Base-by-base conservation (phyloP, 2,329 filamentous ascomycete species). In the Aspergillus spinulosporus region DNA sequence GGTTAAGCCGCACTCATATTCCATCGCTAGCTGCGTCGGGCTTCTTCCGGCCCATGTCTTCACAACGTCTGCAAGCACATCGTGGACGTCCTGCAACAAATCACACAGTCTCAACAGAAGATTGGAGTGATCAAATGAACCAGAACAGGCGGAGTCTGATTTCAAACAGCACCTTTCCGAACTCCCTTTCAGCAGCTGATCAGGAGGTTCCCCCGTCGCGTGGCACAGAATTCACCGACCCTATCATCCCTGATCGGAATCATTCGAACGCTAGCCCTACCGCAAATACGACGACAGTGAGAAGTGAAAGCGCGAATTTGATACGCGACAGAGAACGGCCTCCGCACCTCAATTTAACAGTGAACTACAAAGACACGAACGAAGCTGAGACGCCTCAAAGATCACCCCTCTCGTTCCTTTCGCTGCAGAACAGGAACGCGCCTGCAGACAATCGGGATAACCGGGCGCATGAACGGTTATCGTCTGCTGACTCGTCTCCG, bases 21-120 rank as follows among this genome's bases (percentile, higher is more conserved):
- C 92, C 94, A 1, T 92, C 89, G 1, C 78, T 99, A 52, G 88
- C 91, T 2, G 92, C 91, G 12, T 89, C 93, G 68, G 93, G 90
- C 52, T 97, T 99, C 77, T 96, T 96, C 70, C 88, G 88, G 21
- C 94, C 94, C 39, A 96, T 99, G 91, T 97, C 92, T 76, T 96
- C 93, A 26, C 92, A 96, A 72, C 88, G 91, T 71, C 80, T 97
- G 49, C 93, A 97, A 75, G 92, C 92, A 53, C 94, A 97, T 74
- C 83, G 93, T 72, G 86, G 80, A 63, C 78, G 79, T 46, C 81
- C 79, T 37, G 57, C 68, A 60, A 74, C 70, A 44, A 73, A 70
- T 54, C 67, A 62, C 32, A 66, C 69, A 29, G 64, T 66, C 14
- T 68, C 72, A 14, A 75, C 69, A 49, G 78, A 80, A 53, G 74